These are phyloP conservation scores for Starmerella stellata DNA, from an alignment of 805 yeast genomes.

Conservation along the genomic window DNA sequence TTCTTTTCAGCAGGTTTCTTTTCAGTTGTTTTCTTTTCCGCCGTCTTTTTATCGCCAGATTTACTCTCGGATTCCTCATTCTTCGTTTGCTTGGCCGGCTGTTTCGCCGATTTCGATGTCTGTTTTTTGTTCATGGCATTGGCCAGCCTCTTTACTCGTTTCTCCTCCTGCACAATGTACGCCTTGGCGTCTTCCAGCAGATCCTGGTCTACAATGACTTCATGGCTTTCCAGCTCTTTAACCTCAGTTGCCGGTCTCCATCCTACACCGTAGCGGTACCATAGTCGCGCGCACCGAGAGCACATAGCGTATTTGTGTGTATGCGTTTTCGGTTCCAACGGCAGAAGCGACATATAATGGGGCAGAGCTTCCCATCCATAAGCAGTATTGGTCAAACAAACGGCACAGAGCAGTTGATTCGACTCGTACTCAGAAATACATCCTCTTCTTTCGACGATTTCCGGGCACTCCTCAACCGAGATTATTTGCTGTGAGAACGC, in stretches of 20 bases:
- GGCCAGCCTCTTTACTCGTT: constrained; percentile 9
- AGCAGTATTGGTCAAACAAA: constrained; percentile 43
- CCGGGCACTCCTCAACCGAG: constrained; percentile 4
- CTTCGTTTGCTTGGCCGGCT: constrained; percentile 1
- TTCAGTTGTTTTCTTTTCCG: constrained; percentile 10
- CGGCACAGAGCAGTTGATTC: constrained; percentile 38
- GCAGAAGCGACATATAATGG: constrained; percentile 30
- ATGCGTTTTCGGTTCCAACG: constrained; percentile 20
- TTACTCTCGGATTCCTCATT: constrained; percentile 5
- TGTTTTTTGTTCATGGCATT: constrained; percentile 10
- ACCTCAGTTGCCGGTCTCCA: constrained; percentile 73
- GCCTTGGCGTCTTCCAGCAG: constrained; percentile 33
- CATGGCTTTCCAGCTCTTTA: constrained; percentile 19
- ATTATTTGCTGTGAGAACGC: background rate
- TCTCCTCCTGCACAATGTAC: constrained; percentile 19
- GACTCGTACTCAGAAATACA: constrained; percentile 24
- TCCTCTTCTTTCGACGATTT: constrained; percentile 40
- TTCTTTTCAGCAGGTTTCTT: constrained; percentile 8
- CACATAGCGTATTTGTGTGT: constrained; percentile 46
- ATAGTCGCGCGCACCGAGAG: constrained; percentile 66
- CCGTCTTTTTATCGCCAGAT: no score
- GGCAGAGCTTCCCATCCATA: constrained; percentile 55
- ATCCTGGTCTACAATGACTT: constrained; percentile 46
- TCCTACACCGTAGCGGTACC: constrained; percentile 74
- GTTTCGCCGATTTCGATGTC: constrained; percentile 5